Evolutionary conservation across 192 early-diverging fungal species (phyloP).

Genomic region (Rhizoclosmatium sp.): DNA sequence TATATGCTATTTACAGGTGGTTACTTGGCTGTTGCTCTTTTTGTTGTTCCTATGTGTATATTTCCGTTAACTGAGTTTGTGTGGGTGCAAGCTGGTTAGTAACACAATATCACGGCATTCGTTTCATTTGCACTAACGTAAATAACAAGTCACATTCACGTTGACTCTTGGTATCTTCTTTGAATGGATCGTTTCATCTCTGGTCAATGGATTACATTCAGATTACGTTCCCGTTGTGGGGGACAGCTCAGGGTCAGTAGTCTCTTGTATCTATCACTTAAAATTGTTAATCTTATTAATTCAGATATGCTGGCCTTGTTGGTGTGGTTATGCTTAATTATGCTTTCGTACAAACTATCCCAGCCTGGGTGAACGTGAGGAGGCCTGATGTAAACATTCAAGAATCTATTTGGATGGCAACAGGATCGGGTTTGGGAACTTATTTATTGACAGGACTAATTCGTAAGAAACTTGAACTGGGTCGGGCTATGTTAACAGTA

Average conservation of each 20-base stretch:
- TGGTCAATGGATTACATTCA: constrained; percentile 16
- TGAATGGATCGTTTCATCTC: constrained; percentile 44
- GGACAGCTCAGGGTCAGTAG: constrained; percentile 12
- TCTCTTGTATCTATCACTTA: neutral
- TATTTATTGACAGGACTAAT: constrained; percentile 53
- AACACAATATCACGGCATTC: neutral
- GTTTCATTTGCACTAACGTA: neutral
- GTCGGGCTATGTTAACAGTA: too few species aligned
- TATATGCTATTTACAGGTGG: constrained; percentile 43
- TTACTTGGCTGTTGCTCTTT: constrained; percentile 17
- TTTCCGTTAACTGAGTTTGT: constrained; percentile 40
- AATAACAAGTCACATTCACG: constrained; percentile 38
- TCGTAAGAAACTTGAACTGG: constrained; percentile 9
- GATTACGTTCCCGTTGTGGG: constrained; percentile 21
- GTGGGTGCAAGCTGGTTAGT: constrained; percentile 39
- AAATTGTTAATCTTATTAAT: neutral
- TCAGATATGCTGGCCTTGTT: constrained; percentile 38
- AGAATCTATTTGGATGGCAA: constrained; percentile 48
- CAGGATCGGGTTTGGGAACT: constrained; percentile 31
- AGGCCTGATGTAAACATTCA: constrained; percentile 58
- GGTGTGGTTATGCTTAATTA: constrained; percentile 59
- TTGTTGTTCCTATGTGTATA: constrained; percentile 32
- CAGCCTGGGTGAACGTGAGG: constrained; percentile 57
- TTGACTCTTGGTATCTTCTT: constrained; percentile 48
- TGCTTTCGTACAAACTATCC: constrained; percentile 48